Percentiles rank a stretch among this genome's conserved stretches.
phyloP scores from a whole-genome alignment of 768 basidiomycete species.

The Pulveroboletus frians region DNA sequence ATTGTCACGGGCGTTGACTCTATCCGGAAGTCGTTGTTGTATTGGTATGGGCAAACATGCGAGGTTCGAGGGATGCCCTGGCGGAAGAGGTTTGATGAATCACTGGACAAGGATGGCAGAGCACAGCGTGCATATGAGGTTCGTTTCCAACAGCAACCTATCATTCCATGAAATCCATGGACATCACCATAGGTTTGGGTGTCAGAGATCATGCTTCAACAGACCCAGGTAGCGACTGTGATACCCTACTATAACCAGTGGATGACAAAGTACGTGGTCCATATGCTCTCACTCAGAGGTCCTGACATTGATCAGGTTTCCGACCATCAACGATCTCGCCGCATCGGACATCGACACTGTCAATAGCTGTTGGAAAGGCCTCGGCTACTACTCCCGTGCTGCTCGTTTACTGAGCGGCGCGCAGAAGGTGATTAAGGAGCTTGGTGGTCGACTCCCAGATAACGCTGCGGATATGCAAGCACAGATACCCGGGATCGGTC shows the following conservation, averaged over 20 bases:
- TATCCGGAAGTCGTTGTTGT: constrained; percentile 46
- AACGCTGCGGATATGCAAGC: constrained; percentile 79
- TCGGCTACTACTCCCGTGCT: constrained; percentile 88
- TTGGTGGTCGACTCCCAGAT: constrained; percentile 67
- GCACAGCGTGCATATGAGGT: constrained; percentile 93
- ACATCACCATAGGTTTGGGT: constrained; percentile 63
- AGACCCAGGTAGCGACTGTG: constrained; percentile 91
- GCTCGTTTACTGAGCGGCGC: constrained; percentile 80
- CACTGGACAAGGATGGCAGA: constrained; percentile 50
- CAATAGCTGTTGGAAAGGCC: constrained; percentile 85
- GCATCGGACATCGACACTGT: constrained; percentile 74
- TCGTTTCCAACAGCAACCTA: constrained; percentile 7
- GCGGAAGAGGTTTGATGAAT: constrained; percentile 67
- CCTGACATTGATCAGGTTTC: constrained; percentile 50
- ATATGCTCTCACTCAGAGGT: background rate
- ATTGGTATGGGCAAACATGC: constrained; percentile 71
- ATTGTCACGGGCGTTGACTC: constrained; percentile 35
- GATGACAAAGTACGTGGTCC: constrained; percentile 63
- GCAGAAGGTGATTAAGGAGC: constrained; percentile 64
- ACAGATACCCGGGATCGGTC: constrained; percentile 80
- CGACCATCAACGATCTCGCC: constrained; percentile 73
- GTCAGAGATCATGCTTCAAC: constrained; percentile 94
- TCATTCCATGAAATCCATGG: background rate
- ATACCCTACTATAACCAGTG: constrained; percentile 89
- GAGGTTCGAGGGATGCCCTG: constrained; percentile 83